Evolutionary conservation across 1,284 basidiomycete genomes (phyloP).

Genomic region (Trametes sp.): DNA sequence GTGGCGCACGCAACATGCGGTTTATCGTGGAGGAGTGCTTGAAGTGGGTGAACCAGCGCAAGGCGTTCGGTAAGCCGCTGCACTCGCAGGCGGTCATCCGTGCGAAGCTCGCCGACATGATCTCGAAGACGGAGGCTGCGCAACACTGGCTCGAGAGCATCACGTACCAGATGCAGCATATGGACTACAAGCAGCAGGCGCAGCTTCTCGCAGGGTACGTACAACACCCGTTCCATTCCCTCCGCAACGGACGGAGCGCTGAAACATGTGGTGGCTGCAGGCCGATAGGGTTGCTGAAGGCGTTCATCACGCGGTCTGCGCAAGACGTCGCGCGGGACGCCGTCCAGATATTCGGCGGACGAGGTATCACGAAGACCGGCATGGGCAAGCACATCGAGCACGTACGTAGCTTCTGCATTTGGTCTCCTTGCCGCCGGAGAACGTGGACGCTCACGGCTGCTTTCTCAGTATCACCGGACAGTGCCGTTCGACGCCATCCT

Average conservation of each 20-base stretch:
- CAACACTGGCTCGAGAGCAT: constrained; percentile 92
- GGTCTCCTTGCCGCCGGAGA: neutral
- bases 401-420: constrained; percentile 45
- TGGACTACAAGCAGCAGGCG: constrained; percentile 61
- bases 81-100: constrained; percentile 86
- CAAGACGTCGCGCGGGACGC: constrained; percentile 52
- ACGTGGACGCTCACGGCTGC: constrained; percentile 20
- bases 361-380: constrained; percentile 59
- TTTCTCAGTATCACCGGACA: constrained; percentile 65
- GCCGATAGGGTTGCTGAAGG: constrained; percentile 43
- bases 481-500: constrained; percentile 72
- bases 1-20: constrained; percentile 61
- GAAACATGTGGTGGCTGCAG: constrained; percentile 20
- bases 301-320: constrained; percentile 41
- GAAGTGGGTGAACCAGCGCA: constrained; percentile 82
- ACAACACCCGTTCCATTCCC: neutral
- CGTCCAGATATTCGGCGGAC: constrained; percentile 62
- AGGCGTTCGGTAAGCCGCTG: constrained; percentile 88
- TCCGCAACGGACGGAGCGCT: constrained; percentile 12
- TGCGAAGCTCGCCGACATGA: constrained; percentile 86
- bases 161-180: constrained; percentile 92
- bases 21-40: constrained; percentile 75
- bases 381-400: constrained; percentile 69
- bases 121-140: constrained; percentile 79
- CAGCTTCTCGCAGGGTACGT: constrained; percentile 49